These are phyloP conservation scores for Metschnikowia orientalis DNA, from an alignment of 805 yeast species.

Conservation along the genomic window DNA sequence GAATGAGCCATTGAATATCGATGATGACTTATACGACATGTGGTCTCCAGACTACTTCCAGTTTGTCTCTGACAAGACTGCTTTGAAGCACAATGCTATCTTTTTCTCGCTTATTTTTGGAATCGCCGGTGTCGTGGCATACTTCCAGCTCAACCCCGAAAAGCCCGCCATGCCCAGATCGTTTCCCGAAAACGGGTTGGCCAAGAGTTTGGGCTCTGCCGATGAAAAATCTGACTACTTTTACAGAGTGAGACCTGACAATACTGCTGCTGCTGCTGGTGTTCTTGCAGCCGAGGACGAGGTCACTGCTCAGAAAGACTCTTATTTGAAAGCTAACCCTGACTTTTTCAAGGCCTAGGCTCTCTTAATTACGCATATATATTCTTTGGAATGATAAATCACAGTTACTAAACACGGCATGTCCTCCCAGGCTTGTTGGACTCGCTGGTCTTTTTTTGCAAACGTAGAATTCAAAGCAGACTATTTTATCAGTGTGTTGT, in stretches of 20 bases:
- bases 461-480: too few relatives aligned
- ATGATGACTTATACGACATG: conserved; percentile 71
- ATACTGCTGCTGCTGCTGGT: conserved; percentile 35
- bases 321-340: conserved; percentile 33
- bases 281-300: conserved; percentile 31
- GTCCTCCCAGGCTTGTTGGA: too few relatives aligned
- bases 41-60: conserved; percentile 83
- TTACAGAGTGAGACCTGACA: conserved; percentile 40
- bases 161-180: conserved; percentile 73
- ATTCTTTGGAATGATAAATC: too few relatives aligned
- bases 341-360: conserved; percentile 26
- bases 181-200: conserved; percentile 72
- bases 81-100: conserved; percentile 51
- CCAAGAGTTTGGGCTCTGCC: conserved; percentile 67
- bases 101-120: conserved; percentile 41
- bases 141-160: conserved; percentile 52
- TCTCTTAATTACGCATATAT: too few relatives aligned
- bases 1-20: conserved; percentile 65
- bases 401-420: too few relatives aligned
- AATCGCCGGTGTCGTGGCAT: conserved; percentile 42
- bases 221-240: conserved; percentile 25
- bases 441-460: too few relatives aligned
- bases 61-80: conserved; percentile 54
- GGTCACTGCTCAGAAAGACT: conserved; percentile 26
- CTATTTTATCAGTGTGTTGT: too few relatives aligned